A percentile compares a stretch with the other conserved stretches of the same genome.
These are phyloP conservation scores for Jamesozyma jinghongensis DNA, from an alignment of 805 yeast genomes.

Conservation along the genomic window DNA sequence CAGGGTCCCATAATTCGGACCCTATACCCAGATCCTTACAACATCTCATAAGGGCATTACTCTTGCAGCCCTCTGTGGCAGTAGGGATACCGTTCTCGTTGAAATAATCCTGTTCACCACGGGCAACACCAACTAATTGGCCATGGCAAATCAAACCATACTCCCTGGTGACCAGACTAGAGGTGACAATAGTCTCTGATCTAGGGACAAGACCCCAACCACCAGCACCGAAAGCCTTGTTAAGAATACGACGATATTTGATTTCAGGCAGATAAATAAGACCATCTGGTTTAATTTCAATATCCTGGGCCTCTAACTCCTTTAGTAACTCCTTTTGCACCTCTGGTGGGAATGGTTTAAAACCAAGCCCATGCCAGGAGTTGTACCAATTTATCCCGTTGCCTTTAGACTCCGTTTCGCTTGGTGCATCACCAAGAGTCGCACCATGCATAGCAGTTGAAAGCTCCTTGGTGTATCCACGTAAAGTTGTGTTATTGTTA, in stretches of 20 bases:
- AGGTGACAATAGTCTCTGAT: constrained; percentile 70
- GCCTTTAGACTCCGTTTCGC: not conserved
- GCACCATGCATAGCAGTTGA: not conserved
- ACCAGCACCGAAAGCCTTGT: constrained; percentile 94
- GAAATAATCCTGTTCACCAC: constrained; percentile 94
- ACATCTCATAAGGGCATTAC: constrained; percentile 95
- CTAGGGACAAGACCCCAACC: constrained; percentile 98
- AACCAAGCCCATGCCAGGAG: constrained; percentile 80
- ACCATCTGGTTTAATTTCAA: constrained; percentile 95
- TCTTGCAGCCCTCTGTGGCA: constrained; percentile 94
- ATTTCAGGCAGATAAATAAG: constrained; percentile 87
- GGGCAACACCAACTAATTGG: constrained; percentile 77
- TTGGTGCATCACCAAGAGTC: not conserved
- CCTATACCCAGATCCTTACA: constrained; percentile 97
- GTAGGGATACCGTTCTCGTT: constrained; percentile 82
- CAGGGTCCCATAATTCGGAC: constrained; percentile 95
- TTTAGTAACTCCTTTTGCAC: constrained; percentile 53
- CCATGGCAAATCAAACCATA: constrained; percentile 85
- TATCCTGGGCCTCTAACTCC: constrained; percentile 57
- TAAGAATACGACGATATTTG: constrained; percentile 82
- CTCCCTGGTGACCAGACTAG: constrained; percentile 73
- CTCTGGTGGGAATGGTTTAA: constrained; percentile 59
- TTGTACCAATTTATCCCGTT: constrained; percentile 61
- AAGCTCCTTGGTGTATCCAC: not conserved
- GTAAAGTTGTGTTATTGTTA: not conserved